Evolutionary conservation across 2,329 filamentous ascomycete genomes (phyloP).

Genomic region (Furcasterigmium sp.): DNA sequence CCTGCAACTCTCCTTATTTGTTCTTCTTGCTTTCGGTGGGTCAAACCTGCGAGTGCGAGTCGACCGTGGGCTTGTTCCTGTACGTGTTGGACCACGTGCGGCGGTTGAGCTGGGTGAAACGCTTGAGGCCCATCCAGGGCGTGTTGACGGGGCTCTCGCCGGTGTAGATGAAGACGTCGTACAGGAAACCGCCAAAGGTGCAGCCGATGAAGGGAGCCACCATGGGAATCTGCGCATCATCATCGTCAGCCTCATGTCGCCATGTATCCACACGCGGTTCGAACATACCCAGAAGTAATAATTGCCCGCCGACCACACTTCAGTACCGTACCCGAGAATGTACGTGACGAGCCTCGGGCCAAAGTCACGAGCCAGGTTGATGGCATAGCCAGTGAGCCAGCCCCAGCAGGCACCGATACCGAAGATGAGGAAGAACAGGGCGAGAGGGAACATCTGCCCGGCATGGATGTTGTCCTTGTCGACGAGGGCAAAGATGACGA

Average conservation of each 20-base stretch:
- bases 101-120: slow-evolving; percentile 31
- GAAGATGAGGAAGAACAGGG: slow-evolving; percentile 67
- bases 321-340: slow-evolving; percentile 60
- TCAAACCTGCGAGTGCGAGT: neutral
- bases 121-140: slow-evolving; percentile 57
- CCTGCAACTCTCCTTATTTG: too few relatives aligned
- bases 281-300: slow-evolving; percentile 79
- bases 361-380: slow-evolving; percentile 69
- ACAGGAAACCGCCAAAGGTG: slow-evolving; percentile 59
- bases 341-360: slow-evolving; percentile 62
- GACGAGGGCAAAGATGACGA: slow-evolving; percentile 65
- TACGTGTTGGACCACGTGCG: slow-evolving; percentile 22
- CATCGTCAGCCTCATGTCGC: slow-evolving; percentile 2
- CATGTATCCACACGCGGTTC: too few relatives aligned
- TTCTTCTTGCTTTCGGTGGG: neutral
- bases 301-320: slow-evolving; percentile 61
- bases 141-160: slow-evolving; percentile 67
- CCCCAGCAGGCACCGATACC: slow-evolving; percentile 69
- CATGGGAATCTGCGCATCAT: slow-evolving; percentile 56
- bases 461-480: slow-evolving; percentile 53
- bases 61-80: slow-evolving; percentile 3
- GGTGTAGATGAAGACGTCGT: slow-evolving; percentile 64
- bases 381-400: slow-evolving; percentile 73
- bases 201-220: slow-evolving; percentile 64
- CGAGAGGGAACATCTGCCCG: slow-evolving; percentile 52